Evolutionary conservation across 352 stramenopile species (phyloP).

Genomic region (Phytopythium boreale): DNA sequence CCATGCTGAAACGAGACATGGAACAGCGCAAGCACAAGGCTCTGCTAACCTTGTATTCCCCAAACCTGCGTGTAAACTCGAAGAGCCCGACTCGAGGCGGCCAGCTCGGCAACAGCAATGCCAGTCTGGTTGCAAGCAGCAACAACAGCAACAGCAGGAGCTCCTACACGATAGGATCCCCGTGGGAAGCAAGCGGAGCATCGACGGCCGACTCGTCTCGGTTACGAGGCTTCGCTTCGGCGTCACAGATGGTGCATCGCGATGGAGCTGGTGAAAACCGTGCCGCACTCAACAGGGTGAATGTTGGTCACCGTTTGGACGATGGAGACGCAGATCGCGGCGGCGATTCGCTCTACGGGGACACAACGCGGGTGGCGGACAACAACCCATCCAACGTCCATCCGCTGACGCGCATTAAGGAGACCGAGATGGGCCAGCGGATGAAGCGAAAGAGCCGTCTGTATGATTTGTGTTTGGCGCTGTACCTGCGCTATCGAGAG

Average conservation of each 20-base stretch:
- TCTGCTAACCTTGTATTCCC: slow-evolving; percentile 21
- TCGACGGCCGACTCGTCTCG: background rate
- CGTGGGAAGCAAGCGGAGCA: background rate
- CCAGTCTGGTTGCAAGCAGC: background rate
- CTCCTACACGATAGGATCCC: background rate
- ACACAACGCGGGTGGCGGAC: background rate
- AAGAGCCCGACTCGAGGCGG: background rate
- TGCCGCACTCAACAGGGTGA: background rate
- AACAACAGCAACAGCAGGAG: slow-evolving; percentile 1
- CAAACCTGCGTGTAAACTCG: background rate
- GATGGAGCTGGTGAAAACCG: background rate
- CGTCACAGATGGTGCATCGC: background rate
- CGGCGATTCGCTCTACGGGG: background rate
- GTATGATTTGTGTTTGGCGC: slow-evolving; percentile 48
- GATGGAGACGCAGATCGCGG: background rate
- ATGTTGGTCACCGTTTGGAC: background rate
- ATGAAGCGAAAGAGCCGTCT: slow-evolving; percentile 61
- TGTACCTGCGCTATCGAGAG: slow-evolving; percentile 58
- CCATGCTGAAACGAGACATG: slow-evolving; percentile 55
- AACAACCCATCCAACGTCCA: slow-evolving; percentile 6
- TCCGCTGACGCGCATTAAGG: slow-evolving; percentile 53
- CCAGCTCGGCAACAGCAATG: background rate
- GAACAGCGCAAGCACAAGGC: slow-evolving; percentile 33
- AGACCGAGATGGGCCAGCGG: slow-evolving; percentile 45
- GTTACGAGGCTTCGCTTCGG: background rate